Base-by-base conservation (phyloP, 2,329 filamentous ascomycete species). In the Talaromyces sp. region DNA sequence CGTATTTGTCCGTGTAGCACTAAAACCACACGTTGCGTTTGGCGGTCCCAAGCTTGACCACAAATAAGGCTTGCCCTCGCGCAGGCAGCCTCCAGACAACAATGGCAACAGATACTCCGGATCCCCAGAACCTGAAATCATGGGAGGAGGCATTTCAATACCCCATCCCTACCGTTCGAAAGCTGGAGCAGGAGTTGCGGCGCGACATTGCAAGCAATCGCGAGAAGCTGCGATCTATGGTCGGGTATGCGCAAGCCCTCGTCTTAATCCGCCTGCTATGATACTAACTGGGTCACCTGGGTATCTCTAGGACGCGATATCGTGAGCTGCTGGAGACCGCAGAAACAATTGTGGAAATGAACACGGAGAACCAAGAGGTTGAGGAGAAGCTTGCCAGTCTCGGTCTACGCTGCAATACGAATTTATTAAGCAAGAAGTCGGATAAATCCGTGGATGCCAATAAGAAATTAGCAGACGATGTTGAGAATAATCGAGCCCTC, bases 271-370 rank as follows among this genome's bases (percentile, higher is more conserved):
- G 43, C 49, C 53, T 46, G 51, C 19, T 35, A 17, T 14, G 13
- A 43, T 59, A 57, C 57, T 61, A 35, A 58, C n/a, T 31, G 8
- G 10, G n/a, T 41, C n/a, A 1, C n/a, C 7, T 55, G 11, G 26
- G 2, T 27, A 19, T 38, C 17, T 32, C 10, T 66, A 87, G 84
- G 21, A 80, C 83, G 67, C 84, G 85, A 69, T 98, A 98, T 76
- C 89, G 93, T 66, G 91, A 95, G 68, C 86, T 98, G 9, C 86
- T 98, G 27, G 90, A 90, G 57, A 97, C 93, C 0, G 93, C 93
- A 58, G 93, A 97, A 76, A 88, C 88, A n/a, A 98, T 98, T 66
- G 89, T 97, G 58, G 84, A 87, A 63, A 96, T 98, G 91, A 89
- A 91, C 66, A 77, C 76, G 43, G 87, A 93, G 71, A 93, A 95